phyloP scores from a whole-genome alignment of 202 grass and related monocot species.

The Panicum hallii region DNA sequence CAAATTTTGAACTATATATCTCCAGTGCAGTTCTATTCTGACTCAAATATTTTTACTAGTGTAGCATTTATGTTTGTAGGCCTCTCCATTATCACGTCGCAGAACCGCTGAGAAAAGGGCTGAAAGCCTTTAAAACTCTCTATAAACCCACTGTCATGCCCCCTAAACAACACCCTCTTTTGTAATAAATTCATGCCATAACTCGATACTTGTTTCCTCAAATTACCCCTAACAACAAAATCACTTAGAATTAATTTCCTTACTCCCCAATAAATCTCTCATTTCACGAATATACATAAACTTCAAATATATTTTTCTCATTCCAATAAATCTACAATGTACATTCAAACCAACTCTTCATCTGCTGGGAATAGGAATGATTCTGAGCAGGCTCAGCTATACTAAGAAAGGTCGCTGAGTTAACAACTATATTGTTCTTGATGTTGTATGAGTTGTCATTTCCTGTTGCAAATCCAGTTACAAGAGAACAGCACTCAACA shows the following conservation, averaged over 20 bases:
- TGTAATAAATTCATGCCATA: not conserved
- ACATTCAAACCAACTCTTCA: not conserved
- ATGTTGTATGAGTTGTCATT: conserved; percentile 23
- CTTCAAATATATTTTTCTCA: not conserved
- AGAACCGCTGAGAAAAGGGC: not conserved
- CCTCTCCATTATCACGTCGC: not conserved
- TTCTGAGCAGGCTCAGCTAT: not conserved
- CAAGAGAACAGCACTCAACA: not conserved
- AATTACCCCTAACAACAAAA: not conserved
- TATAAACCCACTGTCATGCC: not conserved
- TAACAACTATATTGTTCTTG: not conserved
- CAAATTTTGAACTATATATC: conserved; percentile 21
- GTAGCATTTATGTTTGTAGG: conserved; percentile 1
- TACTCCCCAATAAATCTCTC: not conserved
- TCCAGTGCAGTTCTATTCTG: not conserved
- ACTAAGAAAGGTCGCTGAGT: not conserved
- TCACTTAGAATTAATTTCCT: not conserved
- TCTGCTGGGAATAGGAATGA: not conserved
- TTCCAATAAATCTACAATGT: not conserved
- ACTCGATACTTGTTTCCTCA: not conserved
- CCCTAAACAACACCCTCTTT: not conserved
- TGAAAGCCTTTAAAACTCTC: not conserved
- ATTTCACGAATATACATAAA: not conserved
- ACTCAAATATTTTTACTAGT: not conserved
- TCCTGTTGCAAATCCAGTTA: conserved; percentile 18